Percentiles rank a stretch among this genome's conserved stretches.
These are phyloP conservation scores for Peribolospora kevripleyi DNA, from an alignment of 768 basidiomycete species.

Conservation along the genomic window DNA sequence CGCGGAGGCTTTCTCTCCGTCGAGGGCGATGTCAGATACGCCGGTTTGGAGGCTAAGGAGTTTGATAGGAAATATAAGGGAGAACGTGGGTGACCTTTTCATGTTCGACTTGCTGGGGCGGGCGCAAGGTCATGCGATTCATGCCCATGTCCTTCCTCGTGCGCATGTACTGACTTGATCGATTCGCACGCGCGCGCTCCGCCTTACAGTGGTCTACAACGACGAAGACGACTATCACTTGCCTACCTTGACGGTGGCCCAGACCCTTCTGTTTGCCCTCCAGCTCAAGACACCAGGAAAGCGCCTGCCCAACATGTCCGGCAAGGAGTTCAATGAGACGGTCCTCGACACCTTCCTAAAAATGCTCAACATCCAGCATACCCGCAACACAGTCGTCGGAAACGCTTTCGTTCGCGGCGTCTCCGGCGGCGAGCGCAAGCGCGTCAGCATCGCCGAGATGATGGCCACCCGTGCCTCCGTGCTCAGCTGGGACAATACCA, in stretches of 20 bases:
- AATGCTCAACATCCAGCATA: slow-evolving; percentile 33
- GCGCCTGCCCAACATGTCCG: slow-evolving; percentile 13
- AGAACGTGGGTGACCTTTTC: slow-evolving; percentile 12
- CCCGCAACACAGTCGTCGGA: slow-evolving; percentile 22
- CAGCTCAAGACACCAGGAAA: slow-evolving; percentile 26
- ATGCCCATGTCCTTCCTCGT: no score
- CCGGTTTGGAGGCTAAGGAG: slow-evolving; percentile 42
- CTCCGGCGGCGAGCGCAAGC: slow-evolving; percentile 26
- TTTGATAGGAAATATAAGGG: slow-evolving; percentile 21
- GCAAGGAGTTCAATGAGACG: slow-evolving; percentile 18
- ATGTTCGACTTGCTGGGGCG: no score
- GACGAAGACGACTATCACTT: slow-evolving; percentile 70
- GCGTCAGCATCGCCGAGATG: slow-evolving; percentile 25
- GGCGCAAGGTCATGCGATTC: no score
- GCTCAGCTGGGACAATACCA: slow-evolving; percentile 33
- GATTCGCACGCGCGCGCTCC: no score
- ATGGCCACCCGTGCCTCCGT: slow-evolving; percentile 19
- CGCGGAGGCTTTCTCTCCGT: slow-evolving; percentile 42
- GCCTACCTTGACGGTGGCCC: slow-evolving; percentile 53
- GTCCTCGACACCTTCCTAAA: slow-evolving; percentile 24
- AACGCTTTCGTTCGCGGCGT: slow-evolving; percentile 24
- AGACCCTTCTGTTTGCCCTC: slow-evolving; percentile 40
- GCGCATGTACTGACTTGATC: no score
- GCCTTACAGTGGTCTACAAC: slow-evolving; percentile 16
- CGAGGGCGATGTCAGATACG: slow-evolving; percentile 47